Conservation (phyloP, 2,329 filamentous ascomycete species). For the Penicillium sp. region DNA sequence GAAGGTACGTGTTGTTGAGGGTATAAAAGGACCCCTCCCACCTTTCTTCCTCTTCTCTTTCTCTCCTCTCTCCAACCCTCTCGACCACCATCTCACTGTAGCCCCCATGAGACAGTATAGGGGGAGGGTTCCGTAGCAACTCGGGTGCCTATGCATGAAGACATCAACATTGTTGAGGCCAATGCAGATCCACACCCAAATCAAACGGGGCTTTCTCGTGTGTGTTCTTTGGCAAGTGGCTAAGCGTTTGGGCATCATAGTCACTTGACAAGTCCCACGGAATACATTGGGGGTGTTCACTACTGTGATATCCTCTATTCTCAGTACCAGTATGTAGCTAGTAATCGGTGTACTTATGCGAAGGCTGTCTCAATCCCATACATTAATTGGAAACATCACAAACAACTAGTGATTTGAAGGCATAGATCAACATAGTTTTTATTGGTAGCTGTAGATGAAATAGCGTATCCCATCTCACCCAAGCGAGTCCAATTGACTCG, state of each 20-base stretch:
- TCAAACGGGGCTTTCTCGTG: background rate
- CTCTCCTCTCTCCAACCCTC: background rate
- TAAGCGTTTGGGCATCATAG: background rate
- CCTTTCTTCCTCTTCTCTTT: background rate
- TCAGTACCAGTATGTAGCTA: background rate
- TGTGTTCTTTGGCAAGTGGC: background rate
- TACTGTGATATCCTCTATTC: background rate
- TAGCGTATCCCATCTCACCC: background rate
- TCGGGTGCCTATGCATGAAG: background rate
- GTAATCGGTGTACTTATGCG: background rate
- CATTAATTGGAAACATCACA: background rate
- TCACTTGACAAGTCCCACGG: background rate
- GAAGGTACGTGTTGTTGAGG: background rate
- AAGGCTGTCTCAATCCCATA: background rate
- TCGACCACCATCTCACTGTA: background rate
- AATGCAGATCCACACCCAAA: background rate
- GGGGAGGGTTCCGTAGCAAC: background rate
- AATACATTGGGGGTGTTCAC: background rate
- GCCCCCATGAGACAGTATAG: background rate
- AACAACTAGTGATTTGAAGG: background rate
- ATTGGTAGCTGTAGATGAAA: background rate
- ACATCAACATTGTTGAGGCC: background rate
- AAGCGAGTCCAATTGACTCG: background rate
- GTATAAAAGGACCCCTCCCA: background rate
- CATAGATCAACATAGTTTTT: background rate